Evolutionary conservation across 345 rosid genomes (phyloP).

Genomic region (Salix dunnii): DNA sequence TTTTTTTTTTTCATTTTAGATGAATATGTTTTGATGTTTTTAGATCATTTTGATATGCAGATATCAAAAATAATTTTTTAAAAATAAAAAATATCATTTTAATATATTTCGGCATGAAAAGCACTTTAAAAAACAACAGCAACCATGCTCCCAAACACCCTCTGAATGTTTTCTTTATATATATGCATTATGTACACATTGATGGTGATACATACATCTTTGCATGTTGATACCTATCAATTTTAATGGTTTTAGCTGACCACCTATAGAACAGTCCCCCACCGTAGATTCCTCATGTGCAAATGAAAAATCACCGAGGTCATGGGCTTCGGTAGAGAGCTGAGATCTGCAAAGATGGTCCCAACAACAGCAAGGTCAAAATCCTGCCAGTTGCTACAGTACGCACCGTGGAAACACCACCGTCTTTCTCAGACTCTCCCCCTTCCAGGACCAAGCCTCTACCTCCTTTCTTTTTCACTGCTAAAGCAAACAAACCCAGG

Average conservation of each 20-base stretch:
- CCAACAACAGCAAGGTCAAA: slow-evolving; percentile 4
- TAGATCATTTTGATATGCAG: too few species aligned
- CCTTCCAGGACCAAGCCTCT: neutral
- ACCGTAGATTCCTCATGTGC: neutral
- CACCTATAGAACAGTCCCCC: neutral
- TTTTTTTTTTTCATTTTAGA: too few species aligned
- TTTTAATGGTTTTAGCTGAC: neutral
- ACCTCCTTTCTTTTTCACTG: slow-evolving; percentile 12
- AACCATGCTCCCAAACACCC: too few species aligned
- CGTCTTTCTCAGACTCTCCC: slow-evolving; percentile 2
- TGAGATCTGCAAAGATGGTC: slow-evolving; percentile 7
- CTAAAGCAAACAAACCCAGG: slow-evolving; percentile 14
- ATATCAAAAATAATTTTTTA: too few species aligned
- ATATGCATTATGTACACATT: too few species aligned
- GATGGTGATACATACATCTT: neutral
- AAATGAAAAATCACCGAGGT: neutral
- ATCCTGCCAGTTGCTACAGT: slow-evolving; percentile 3
- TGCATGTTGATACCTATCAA: neutral
- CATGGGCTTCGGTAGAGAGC: neutral
- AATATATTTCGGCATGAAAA: too few species aligned
- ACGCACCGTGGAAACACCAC: neutral
- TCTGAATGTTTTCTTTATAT: too few species aligned
- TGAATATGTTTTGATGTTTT: too few species aligned
- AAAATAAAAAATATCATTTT: too few species aligned
- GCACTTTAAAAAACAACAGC: too few species aligned